phyloP scores from a whole-genome alignment of 1,139 yeast species.

The Suhomyces kunorum region DNA sequence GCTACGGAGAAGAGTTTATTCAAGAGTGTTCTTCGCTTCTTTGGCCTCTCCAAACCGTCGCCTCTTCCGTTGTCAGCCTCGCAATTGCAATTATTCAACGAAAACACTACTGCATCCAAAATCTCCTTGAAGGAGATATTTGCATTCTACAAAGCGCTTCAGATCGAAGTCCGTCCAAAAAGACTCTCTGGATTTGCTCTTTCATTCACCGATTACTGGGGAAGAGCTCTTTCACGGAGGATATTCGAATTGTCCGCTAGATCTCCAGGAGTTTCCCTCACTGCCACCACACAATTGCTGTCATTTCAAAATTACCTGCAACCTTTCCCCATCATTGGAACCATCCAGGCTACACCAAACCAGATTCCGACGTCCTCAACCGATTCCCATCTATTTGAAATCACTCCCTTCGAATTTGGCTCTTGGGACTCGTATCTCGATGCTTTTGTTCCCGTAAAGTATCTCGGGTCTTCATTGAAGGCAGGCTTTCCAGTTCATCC shows the following conservation, averaged over 20 bases:
- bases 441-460: constrained; percentile 54
- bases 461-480: constrained; percentile 53
- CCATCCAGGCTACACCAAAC: constrained; percentile 36
- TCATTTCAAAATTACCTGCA: constrained; percentile 35
- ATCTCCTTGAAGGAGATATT: constrained; percentile 33
- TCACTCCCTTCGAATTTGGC: constrained; percentile 70
- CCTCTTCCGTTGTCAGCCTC: neutral
- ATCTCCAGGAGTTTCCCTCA: constrained; percentile 41
- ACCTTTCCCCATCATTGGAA: constrained; percentile 46
- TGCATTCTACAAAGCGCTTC: constrained; percentile 52
- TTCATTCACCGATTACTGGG: constrained; percentile 70
- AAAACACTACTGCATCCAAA: neutral
- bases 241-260: constrained; percentile 42
- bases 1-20: constrained; percentile 12
- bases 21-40: constrained; percentile 14
- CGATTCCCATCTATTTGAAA: constrained; percentile 47
- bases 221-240: constrained; percentile 55
- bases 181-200: constrained; percentile 54
- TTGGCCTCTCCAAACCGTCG: constrained; percentile 11
- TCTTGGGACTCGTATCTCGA: constrained; percentile 58
- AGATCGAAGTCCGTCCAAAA: constrained; percentile 53
- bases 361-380: constrained; percentile 21
- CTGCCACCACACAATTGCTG: constrained; percentile 28
- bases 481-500: constrained; percentile 28
- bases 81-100: neutral